Evolutionary conservation across 805 yeast species (phyloP).

Genomic region (Cyberlindnera samutprakarnensis): DNA sequence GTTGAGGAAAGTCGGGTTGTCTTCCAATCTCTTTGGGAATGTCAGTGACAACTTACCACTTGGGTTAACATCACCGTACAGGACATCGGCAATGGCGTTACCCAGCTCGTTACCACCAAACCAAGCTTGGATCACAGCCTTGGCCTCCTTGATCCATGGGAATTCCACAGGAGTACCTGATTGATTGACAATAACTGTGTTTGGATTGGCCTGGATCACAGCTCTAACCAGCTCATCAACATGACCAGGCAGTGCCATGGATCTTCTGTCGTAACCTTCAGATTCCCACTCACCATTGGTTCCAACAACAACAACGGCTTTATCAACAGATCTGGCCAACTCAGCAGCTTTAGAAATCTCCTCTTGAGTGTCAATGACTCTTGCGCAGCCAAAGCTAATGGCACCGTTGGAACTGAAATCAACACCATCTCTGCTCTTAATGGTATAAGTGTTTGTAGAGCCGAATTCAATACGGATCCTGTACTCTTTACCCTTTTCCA

Average conservation of each 20-base stretch:
- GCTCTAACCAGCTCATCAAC: constrained; percentile 41
- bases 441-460: constrained; percentile 33
- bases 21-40: constrained; percentile 43
- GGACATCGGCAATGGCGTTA: constrained; percentile 51
- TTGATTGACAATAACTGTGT: constrained; percentile 48
- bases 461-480: constrained; percentile 43
- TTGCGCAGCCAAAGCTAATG: constrained; percentile 26
- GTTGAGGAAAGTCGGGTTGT: constrained; percentile 50
- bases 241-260: constrained; percentile 44
- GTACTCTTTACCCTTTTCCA: constrained; percentile 39
- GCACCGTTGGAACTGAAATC: constrained; percentile 29
- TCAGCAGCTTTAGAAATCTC: constrained; percentile 37
- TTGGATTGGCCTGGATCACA: constrained; percentile 40
- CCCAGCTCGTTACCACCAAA: constrained; percentile 56
- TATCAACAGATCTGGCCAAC: constrained; percentile 43
- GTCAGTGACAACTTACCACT: constrained; percentile 50
- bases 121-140: constrained; percentile 47
- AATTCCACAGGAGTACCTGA: constrained; percentile 57
- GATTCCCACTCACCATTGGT: constrained; percentile 51
- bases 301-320: constrained; percentile 46
- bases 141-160: constrained; percentile 42
- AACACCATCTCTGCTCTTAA: constrained; percentile 9
- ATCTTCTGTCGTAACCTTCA: constrained; percentile 49
- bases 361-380: constrained; percentile 22
- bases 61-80: constrained; percentile 55